Evolutionary conservation across 1,284 basidiomycete species (phyloP), one percentile per base, ranked within the genome.

Genomic region (Cerrena zonata): DNA sequence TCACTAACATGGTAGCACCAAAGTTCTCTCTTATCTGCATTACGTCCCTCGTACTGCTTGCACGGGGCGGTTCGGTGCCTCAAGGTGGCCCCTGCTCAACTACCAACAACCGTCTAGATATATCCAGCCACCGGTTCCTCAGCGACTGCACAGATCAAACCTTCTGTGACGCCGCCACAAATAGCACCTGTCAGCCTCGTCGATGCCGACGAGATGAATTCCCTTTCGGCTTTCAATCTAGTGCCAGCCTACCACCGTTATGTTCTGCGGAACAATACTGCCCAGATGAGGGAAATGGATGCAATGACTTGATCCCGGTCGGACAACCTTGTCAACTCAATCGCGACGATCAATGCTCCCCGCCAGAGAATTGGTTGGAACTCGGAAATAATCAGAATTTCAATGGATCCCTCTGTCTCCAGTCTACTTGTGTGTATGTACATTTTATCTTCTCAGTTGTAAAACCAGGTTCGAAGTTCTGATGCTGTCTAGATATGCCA

Each of bases 251-350:
- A 7, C 87, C 87, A 0, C 73, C 79, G 0, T 63, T 82, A 27
- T 90, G 86, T 60, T 61, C 67, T 2, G 45, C 54, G 3, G 81
- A 77, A 12, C 64, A 64, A 13, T 89, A 81, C 69, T 90, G 87
- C 61, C 86, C 86, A 0, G 87, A 90, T 61, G 82, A 85, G 59
- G 84, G 81, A 18, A 77, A 77, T 58, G 75, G 73, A 1, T 91
- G 88, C 63, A 62, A 71, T 47, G 59, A 64, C 2, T 66, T 80
- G 47, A 63, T 75, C 0, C 53, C 64, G 0, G 64, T 76, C 0
- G 85, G 84, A 2, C 66, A 65, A 19, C 43, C 70, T 0, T 90
- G 87, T 63, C 80, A 89, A 65, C 68, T 88, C 58, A 80, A 83
- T 56, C 72, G 86, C 36, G 86, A 90, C 63, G 85, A 88, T 52